Conservation (phyloP, 139 green algal genomes). For the Chlorella sorokiniana region DNA sequence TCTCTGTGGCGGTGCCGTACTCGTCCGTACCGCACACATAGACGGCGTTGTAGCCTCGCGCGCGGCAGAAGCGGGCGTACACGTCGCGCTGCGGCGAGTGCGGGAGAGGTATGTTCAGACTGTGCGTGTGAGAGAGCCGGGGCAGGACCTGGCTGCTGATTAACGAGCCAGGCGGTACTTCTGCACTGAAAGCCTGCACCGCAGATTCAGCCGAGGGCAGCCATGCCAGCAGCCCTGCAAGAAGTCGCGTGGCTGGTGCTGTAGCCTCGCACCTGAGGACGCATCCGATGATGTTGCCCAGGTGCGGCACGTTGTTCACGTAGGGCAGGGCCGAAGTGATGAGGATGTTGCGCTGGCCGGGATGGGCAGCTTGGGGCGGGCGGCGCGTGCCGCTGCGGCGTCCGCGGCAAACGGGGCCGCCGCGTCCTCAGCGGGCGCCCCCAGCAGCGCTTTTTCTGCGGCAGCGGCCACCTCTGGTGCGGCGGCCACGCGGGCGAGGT, state of each 20-base stretch:
- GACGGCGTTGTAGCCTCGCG: slow-evolving; percentile 88
- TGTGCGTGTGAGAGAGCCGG: background rate
- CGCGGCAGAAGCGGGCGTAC: slow-evolving; percentile 90
- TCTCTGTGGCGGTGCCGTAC: slow-evolving; percentile 98
- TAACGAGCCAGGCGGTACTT: background rate
- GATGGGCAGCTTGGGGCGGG: slow-evolving; percentile 55
- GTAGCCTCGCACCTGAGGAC: slow-evolving; percentile 66
- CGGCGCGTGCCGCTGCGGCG: slow-evolving; percentile 35
- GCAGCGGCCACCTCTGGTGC: slow-evolving; percentile 18
- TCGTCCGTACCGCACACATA: slow-evolving; percentile 98
- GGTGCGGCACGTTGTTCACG: slow-evolving; percentile 99
- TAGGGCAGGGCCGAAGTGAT: slow-evolving; percentile 97
- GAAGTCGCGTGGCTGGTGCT: background rate
- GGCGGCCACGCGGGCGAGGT: background rate
- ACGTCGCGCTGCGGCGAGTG: slow-evolving; percentile 73
- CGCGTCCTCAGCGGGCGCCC: too few species aligned
- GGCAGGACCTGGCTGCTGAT: too few species aligned
- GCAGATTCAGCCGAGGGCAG: background rate
- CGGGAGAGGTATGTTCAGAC: background rate
- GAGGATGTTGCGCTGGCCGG: slow-evolving; percentile 66
- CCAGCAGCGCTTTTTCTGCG: background rate
- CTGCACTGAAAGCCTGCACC: background rate
- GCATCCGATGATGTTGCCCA: slow-evolving; percentile 99
- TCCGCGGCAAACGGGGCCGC: slow-evolving; percentile 45
- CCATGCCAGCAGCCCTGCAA: background rate